phyloP scores from a whole-genome alignment of 306 rosid genomes.

The Hippophae tibetana region DNA sequence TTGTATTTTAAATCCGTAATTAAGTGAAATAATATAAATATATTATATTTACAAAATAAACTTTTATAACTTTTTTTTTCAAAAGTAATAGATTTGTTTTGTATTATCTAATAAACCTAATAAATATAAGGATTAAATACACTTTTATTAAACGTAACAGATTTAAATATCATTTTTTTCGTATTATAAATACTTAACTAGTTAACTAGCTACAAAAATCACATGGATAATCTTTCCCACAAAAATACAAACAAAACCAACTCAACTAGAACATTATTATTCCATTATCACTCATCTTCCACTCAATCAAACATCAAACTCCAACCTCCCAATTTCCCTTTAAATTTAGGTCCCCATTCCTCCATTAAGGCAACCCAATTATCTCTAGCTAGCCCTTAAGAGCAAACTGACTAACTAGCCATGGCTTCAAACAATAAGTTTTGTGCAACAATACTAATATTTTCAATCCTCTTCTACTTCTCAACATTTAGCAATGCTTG shows the following conservation, averaged over 20 bases:
- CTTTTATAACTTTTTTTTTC: too few relatives aligned
- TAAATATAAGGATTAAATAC: too few relatives aligned
- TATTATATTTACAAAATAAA: too few relatives aligned
- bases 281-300: conserved; percentile 30
- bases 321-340: conserved; percentile 33
- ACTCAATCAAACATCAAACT: conserved; percentile 29
- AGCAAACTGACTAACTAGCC: not conserved
- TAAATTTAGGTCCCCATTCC: conserved; percentile 21
- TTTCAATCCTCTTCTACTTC: conserved; percentile 38
- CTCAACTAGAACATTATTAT: conserved; percentile 38
- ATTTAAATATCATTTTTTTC: too few relatives aligned
- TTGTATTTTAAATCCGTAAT: too few relatives aligned
- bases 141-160: too few relatives aligned
- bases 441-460: conserved; percentile 28
- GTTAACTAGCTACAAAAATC: not conserved
- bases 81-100: too few relatives aligned
- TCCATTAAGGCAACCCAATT: conserved; percentile 3
- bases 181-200: too few relatives aligned
- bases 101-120: too few relatives aligned
- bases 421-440: conserved; percentile 32
- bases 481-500: conserved; percentile 35
- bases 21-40: too few relatives aligned
- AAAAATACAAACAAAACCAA: conserved; percentile 27
- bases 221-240: conserved; percentile 2
- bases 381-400: too few relatives aligned